Percentiles rank a stretch among this genome's conserved stretches.
These are phyloP conservation scores for Uronychia binucleata DNA, from an alignment of 73 alveolate genomes.

Conservation along the genomic window DNA sequence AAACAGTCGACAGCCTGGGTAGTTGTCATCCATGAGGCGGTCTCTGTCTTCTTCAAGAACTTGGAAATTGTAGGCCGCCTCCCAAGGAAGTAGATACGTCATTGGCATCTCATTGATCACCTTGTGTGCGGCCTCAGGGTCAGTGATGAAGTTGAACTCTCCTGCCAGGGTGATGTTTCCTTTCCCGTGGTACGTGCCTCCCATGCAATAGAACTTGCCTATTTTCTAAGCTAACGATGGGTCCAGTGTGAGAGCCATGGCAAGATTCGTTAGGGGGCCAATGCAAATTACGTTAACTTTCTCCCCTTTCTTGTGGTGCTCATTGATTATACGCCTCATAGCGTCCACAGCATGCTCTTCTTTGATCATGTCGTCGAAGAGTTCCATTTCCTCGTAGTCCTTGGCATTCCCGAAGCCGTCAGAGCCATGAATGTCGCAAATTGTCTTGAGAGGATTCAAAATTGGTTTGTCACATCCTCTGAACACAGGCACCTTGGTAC, in stretches of 20 bases:
- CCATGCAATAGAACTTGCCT: constrained; percentile 69
- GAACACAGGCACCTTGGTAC: constrained; percentile 27
- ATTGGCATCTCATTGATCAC: constrained; percentile 34
- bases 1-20: constrained; percentile 13
- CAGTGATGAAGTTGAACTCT: constrained; percentile 70
- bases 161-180: constrained; percentile 78
- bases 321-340: constrained; percentile 15
- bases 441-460: not conserved
- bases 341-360: constrained; percentile 16
- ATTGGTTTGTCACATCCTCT: constrained; percentile 44
- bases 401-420: constrained; percentile 34
- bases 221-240: constrained; percentile 66
- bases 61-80: constrained; percentile 20
- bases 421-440: constrained; percentile 14
- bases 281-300: constrained; percentile 57
- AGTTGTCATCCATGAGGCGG: constrained; percentile 2
- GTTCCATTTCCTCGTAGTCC: constrained; percentile 7
- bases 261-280: constrained; percentile 79
- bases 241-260: constrained; percentile 71
- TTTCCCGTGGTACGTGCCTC: constrained; percentile 65
- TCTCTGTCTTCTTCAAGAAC: constrained; percentile 7
- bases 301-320: constrained; percentile 41
- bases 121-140: constrained; percentile 82
- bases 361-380: not conserved
- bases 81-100: constrained; percentile 48